These are phyloP conservation scores for Cardamine occulta DNA, from an alignment of 345 rosid species.

Conservation along the genomic window DNA sequence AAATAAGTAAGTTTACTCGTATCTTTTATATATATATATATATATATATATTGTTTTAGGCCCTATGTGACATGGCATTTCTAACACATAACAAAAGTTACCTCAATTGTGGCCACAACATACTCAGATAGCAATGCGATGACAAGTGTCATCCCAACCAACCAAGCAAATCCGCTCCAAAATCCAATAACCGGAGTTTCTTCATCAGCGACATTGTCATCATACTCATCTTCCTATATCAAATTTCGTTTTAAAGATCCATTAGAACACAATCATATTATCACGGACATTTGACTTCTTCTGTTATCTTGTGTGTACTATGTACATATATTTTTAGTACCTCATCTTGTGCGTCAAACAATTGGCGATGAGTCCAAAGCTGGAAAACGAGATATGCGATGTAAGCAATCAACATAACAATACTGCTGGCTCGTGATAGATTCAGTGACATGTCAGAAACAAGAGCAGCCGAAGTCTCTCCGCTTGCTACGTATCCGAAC, in stretches of 20 bases:
- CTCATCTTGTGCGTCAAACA: conserved; percentile 44
- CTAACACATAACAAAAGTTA: conserved; percentile 35
- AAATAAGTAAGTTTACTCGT: neutral
- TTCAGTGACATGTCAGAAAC: conserved; percentile 48
- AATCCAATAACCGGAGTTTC: conserved; percentile 78
- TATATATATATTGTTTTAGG: too few relatives aligned
- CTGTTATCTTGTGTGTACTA: neutral
- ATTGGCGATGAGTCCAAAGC: conserved; percentile 72
- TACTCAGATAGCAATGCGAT: conserved; percentile 87
- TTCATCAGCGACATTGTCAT: conserved; percentile 50
- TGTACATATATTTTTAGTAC: neutral
- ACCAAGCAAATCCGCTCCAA: conserved; percentile 85
- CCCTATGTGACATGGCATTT: neutral
- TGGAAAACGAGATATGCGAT: conserved; percentile 84
- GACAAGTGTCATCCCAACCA: conserved; percentile 80
- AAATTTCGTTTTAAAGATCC: neutral
- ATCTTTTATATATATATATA: too few relatives aligned
- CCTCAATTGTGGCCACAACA: conserved; percentile 97
- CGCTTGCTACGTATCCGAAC: conserved; percentile 54
- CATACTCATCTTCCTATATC: conserved; percentile 53
- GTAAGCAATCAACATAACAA: conserved; percentile 73
- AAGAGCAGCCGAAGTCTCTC: conserved; percentile 34
- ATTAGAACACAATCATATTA: neutral
- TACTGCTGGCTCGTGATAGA: conserved; percentile 84
- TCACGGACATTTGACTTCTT: neutral